phyloP scores from a whole-genome alignment of 1,139 yeast genomes.

The Protomyces lactucae-debilis region DNA sequence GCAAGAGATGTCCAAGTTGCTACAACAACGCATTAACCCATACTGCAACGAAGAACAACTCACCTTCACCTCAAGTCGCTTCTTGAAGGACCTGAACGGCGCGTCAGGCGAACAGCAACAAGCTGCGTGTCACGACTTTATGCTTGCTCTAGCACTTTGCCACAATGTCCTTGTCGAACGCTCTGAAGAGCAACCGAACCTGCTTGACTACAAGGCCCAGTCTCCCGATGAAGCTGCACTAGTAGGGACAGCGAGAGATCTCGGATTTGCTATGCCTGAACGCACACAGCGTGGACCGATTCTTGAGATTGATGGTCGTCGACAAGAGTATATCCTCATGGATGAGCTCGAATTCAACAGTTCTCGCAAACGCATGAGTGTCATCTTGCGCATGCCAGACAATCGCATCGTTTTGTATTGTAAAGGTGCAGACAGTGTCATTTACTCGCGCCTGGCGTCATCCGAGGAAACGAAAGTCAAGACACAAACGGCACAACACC shows the following conservation, averaged over 20 bases:
- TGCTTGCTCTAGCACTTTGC: constrained; percentile 84
- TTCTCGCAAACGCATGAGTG: constrained; percentile 94
- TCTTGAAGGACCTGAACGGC: constrained; percentile 52
- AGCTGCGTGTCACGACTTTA: constrained; percentile 64
- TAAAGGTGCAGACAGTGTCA: constrained; percentile 94
- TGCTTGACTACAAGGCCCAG: constrained; percentile 74
- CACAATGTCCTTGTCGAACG: constrained; percentile 82
- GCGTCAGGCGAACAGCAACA: constrained; percentile 54
- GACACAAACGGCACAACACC: constrained; percentile 70
- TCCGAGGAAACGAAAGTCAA: constrained; percentile 56
- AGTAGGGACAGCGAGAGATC: constrained; percentile 86
- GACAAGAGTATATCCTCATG: constrained; percentile 64
- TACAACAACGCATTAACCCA: constrained; percentile 51
- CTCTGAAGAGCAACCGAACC: constrained; percentile 48
- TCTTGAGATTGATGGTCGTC: constrained; percentile 69
- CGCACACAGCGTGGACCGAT: constrained; percentile 68
- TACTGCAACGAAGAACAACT: constrained; percentile 61
- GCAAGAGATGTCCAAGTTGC: constrained; percentile 56
- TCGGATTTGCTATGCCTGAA: constrained; percentile 76
- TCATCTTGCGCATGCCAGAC: constrained; percentile 62
- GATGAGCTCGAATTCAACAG: constrained; percentile 83
- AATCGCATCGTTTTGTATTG: constrained; percentile 59
- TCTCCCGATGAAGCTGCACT: constrained; percentile 98
- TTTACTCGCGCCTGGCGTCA: constrained; percentile 63
- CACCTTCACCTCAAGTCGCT: constrained; percentile 74